Percentiles rank a stretch among this genome's conserved stretches.
Evolutionary conservation across 768 basidiomycete species (phyloP).

Genomic region (Pleurotus eryngii): DNA sequence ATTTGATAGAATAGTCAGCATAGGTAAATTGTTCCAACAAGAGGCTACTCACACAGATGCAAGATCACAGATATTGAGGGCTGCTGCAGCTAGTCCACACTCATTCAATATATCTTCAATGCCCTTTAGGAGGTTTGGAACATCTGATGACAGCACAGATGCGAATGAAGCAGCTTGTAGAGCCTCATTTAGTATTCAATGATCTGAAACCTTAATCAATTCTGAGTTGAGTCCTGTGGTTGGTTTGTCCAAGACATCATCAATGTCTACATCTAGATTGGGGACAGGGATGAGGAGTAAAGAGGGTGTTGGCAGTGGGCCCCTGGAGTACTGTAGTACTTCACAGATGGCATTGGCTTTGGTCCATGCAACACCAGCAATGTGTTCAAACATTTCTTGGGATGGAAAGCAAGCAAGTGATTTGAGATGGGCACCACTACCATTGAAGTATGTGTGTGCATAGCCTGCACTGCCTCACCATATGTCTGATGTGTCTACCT

Average conservation of each 20-base stretch:
- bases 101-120: neutral
- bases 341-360: slow-evolving; percentile 14
- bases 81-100: neutral
- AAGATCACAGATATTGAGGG: neutral
- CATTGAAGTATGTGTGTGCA: slow-evolving; percentile 17
- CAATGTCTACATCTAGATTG: neutral
- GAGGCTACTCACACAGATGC: neutral
- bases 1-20: too few species aligned
- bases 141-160: neutral
- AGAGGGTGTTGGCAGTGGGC: neutral
- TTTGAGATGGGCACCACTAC: slow-evolving; percentile 13
- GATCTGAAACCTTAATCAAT: neutral
- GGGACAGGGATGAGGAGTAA: neutral
- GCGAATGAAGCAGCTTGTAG: neutral
- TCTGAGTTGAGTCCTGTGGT: neutral
- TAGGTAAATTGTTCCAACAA: too few species aligned
- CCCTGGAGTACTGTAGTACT: slow-evolving; percentile 11
- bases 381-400: slow-evolving; percentile 14
- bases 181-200: neutral
- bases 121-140: neutral
- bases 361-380: slow-evolving; percentile 10
- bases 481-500: slow-evolving; percentile 16
- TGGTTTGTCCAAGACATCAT: neutral
- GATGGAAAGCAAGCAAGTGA: slow-evolving; percentile 17
- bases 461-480: slow-evolving; percentile 11